Percentiles rank a stretch among this genome's conserved stretches.
Evolutionary conservation across 139 green algal species (phyloP).

Genomic region (Tetradesmus lagerheimii): DNA sequence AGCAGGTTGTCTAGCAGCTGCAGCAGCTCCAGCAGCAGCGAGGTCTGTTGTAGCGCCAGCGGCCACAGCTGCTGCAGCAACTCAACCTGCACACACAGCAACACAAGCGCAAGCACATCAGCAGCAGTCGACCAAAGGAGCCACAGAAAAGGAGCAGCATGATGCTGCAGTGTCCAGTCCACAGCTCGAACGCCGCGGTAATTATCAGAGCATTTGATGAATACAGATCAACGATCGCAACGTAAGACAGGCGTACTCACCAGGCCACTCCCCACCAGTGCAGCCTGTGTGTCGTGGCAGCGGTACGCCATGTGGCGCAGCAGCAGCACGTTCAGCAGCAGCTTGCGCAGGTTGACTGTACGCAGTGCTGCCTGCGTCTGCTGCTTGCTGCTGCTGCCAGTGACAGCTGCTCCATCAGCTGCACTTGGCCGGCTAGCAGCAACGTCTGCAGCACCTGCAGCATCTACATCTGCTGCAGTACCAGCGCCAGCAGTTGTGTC

Average conservation of each 20-base stretch:
- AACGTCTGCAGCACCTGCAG: neutral
- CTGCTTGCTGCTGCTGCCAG: constrained; percentile 1
- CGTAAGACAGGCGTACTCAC: neutral
- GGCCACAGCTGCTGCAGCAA: constrained; percentile 32
- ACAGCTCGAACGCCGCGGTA: too few species aligned
- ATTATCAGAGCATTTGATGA: too few species aligned
- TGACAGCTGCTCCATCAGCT: neutral
- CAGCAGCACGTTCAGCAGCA: constrained; percentile 53
- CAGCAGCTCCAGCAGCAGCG: constrained; percentile 66
- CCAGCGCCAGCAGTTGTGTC: neutral
- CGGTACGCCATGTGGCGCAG: constrained; percentile 60
- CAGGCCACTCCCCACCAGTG: constrained; percentile 50
- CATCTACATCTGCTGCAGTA: neutral
- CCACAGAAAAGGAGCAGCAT: neutral
- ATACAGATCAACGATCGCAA: too few species aligned
- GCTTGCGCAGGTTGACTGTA: constrained; percentile 28
- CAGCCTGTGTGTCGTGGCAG: constrained; percentile 19
- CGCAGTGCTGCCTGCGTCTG: neutral
- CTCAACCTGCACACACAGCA: constrained; percentile 10
- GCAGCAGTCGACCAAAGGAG: neutral
- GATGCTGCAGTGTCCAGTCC: neutral
- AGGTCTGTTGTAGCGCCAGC: neutral
- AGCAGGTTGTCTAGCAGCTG: constrained; percentile 61
- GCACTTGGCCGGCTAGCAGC: neutral
- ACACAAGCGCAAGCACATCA: neutral